Evolutionary conservation across 768 basidiomycete species (phyloP), one percentile per base, ranked within the genome.

Genomic region (Hygrocybe punicea): DNA sequence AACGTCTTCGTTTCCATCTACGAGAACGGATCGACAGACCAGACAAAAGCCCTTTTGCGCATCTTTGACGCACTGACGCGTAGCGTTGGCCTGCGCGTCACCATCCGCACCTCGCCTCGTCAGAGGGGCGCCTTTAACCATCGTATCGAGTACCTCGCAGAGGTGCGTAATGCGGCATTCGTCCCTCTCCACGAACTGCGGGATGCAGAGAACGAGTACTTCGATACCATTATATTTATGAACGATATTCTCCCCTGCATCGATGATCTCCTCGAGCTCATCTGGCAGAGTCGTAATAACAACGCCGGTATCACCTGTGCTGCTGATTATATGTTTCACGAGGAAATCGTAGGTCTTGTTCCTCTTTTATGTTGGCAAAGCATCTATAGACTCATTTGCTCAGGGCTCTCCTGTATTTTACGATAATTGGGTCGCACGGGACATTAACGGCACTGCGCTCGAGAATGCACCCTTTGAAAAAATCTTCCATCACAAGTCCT

Each of bases 91-190:
- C 80, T 98, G 73, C 85, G 97, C 51, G 84, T 99, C 60, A 90
- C 88, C 64, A 98, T 99, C 66, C 85, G 93, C 58, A 94, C 94
- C 0, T 92, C 89, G 9, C 89, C 87, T 78, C 87, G 97, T 60
- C 95, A 91, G 9, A 81, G 96, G 25, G 97, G 97, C 39, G 89
- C 90, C 8, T 98, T 98, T 80, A 96, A 96, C 73, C 97, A 99
- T 71, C 95, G 97, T 53, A 99, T 99, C 78, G 97, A 99, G 73
- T 99, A 99, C 76, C 87, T 99, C 52, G 97, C 97, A n/a, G 96
- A 99, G 69, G 96, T 99, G n/a, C 90, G 97, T 58, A 98, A 99
- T 71, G 88, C 93, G 24, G 97, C 97, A 13, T 91, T 99, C 70
- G 93, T 91, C 2, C 97, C 97, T 1, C 78, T 98, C 21, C 90